Evolutionary conservation across 768 basidiomycete species (phyloP), one percentile per base, ranked within the genome.

Genomic region (Leccinum aurantiacum): DNA sequence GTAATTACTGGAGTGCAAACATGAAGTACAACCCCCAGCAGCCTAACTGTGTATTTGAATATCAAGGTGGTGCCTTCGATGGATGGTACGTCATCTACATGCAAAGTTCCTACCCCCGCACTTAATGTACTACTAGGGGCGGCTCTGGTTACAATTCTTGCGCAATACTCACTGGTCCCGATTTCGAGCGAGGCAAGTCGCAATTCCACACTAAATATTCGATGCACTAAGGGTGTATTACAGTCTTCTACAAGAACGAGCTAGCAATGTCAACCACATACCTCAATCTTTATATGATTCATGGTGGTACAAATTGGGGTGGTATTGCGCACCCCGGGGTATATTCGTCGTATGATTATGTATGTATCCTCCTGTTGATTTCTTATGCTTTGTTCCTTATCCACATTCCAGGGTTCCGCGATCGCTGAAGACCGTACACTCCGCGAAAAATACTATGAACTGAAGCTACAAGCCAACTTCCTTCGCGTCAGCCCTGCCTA

Each of bases 221-320:
- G 47, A 13, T 60, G 66, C 62, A 29, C 61, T 67, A 8, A 55
- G 9, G 6, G 6, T 4, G 10, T 44, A 29, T 52, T 22, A 35
- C 14, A 70, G 60, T 63, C 50, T 62, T 61, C 37, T 58, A 67
- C 58, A 70, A 71, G 54, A 70, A 70, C n/a, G 50, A 62, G 22
- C 24, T 63, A 8, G 29, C 65, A 11, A 69, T 63, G 61, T 64
- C 63, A 33, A 53, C 58, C 57, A 53, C 56, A 2, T 61, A 62
- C 25, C 48, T 65, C 78, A 82, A 76, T 62, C 69, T 85, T 15
- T 84, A 85, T 63, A 84, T 87, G 86, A 67, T 82, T 9, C 84
- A 80, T 65, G 85, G 85, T 3, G 86, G 85, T 29, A 87, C 86
- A 1, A 86, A 87, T 53, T 86, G 84, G 84, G 85, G 85, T 6